Base-by-base conservation (phyloP, 306 rosid species). In the Delonix regia region DNA sequence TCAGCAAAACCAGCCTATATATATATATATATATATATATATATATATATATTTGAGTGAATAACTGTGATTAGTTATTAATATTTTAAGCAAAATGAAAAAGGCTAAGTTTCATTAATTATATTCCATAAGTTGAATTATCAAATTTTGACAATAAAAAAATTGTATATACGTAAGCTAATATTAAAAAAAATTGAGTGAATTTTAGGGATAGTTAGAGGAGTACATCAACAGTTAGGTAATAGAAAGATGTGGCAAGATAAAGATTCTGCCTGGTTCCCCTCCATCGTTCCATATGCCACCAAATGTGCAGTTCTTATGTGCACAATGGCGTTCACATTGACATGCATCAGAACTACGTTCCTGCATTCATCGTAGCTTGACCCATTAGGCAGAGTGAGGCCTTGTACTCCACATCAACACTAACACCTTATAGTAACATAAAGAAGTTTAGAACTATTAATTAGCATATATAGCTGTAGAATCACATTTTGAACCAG, bases 231-330 rank as follows among this genome's bases (percentile, higher is more conserved):
- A 87, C 81, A 22, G 97, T 93, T 53, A 90, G 69, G 72, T 90
- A 90, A 75, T 83, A 90, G 96, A 92, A 90, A 86, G 85, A 88
- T 11, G 97, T 84, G 73, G 97, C 93, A n/a, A 92, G 80, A 42
- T 83, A 83, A 34, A 92, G 86, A 42, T 90, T 83, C 55, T 82
- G 63, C 97, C 97, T 13, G 64, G 84, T 18, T 93, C 96, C 6
- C 92, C 93, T n/a, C 93, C 96, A 24, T 96, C 97, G 21, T 86
- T 87, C 97, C 97, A 92, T 8, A 87, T 69, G 7, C 97, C 97
- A 8, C 87, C 87, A 65, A 92, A 90, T 14, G 96, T 90, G 87
- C 97, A 92, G 72, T 85, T 85, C 87, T 83, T 80, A 67, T 88
- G 82, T 14, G 82, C 19, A 67, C 96, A 92, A 84, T 51, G 48